A percentile compares a stretch with the other conserved stretches of the same genome.
Evolutionary conservation across 768 basidiomycete species (phyloP).

Genomic region (Rhodotorula taiwanensis): DNA sequence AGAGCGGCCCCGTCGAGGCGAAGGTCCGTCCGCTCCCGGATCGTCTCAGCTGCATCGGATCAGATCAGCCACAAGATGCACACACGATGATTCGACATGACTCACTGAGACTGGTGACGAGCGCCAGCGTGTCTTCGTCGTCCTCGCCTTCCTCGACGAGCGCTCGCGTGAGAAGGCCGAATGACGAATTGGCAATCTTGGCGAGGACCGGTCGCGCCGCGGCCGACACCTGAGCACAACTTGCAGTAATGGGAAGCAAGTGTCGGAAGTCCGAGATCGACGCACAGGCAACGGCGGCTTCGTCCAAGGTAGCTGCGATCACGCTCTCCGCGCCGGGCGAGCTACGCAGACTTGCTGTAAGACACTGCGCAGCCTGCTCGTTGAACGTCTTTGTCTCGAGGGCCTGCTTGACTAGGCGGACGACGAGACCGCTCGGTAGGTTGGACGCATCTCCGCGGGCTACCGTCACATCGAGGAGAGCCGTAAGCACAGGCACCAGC

Average conservation of each 20-base stretch:
- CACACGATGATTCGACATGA: not conserved
- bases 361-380: too few relatives aligned
- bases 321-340: too few relatives aligned
- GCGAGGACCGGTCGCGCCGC: too few relatives aligned
- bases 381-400: not conserved
- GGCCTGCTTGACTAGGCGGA: not conserved
- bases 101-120: conserved; percentile 10
- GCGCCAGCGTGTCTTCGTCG: not conserved
- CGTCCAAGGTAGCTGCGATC: too few relatives aligned
- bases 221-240: too few relatives aligned
- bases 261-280: too few relatives aligned
- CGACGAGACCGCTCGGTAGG: not conserved
- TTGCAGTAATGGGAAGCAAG: too few relatives aligned
- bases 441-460: not conserved
- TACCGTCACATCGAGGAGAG: conserved; percentile 16
- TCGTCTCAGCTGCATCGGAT: not conserved
- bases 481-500: not conserved
- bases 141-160: conserved; percentile 24
- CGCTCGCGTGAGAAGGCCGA: conserved; percentile 10
- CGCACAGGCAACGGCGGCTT: too few relatives aligned
- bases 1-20: conserved; percentile 16
- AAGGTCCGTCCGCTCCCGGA: not conserved
- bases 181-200: conserved; percentile 6
- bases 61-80: not conserved
- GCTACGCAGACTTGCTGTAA: too few relatives aligned